A percentile compares a stretch with the other conserved stretches of the same genome.
phyloP scores from a whole-genome alignment of 1,284 basidiomycete genomes.

The Tilletia horrida region DNA sequence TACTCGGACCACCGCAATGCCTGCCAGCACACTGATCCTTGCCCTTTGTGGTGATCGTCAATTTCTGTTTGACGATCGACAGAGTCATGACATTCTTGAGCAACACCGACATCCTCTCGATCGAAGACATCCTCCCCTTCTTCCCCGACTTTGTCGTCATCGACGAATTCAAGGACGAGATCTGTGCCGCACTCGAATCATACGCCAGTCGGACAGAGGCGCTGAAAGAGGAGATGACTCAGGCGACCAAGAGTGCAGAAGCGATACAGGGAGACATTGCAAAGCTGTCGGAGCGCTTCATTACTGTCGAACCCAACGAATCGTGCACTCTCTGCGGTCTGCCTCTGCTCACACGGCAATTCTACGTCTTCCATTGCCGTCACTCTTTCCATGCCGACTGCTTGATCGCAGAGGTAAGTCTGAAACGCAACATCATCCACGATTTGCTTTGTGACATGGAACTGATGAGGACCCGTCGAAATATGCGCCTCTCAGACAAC shows the following conservation, averaged over 20 bases:
- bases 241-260: slow-evolving; percentile 84
- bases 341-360: slow-evolving; percentile 77
- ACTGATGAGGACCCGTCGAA: no score
- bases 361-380: slow-evolving; percentile 97
- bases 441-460: no score
- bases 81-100: slow-evolving; percentile 96
- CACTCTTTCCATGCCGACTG: slow-evolving; percentile 65
- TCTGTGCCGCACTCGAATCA: slow-evolving; percentile 88
- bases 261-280: slow-evolving; percentile 88
- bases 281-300: slow-evolving; percentile 80
- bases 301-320: slow-evolving; percentile 84
- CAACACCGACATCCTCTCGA: slow-evolving; percentile 87
- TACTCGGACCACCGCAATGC: no score
- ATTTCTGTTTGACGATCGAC: slow-evolving; percentile 15
- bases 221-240: slow-evolving; percentile 92
- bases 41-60: not conserved
- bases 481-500: no score
- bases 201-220: slow-evolving; percentile 87
- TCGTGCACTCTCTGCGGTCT: slow-evolving; percentile 77
- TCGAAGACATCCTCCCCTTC: slow-evolving; percentile 97
- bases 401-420: slow-evolving; percentile 45
- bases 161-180: slow-evolving; percentile 98
- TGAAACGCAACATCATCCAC: not conserved
- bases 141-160: slow-evolving; percentile 99
- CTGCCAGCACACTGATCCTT: no score